Percentiles rank a stretch among this genome's conserved stretches.
These are phyloP conservation scores for Neocatenulostroma microsporum DNA, from an alignment of 2,329 filamentous ascomycete species.

Conservation along the genomic window DNA sequence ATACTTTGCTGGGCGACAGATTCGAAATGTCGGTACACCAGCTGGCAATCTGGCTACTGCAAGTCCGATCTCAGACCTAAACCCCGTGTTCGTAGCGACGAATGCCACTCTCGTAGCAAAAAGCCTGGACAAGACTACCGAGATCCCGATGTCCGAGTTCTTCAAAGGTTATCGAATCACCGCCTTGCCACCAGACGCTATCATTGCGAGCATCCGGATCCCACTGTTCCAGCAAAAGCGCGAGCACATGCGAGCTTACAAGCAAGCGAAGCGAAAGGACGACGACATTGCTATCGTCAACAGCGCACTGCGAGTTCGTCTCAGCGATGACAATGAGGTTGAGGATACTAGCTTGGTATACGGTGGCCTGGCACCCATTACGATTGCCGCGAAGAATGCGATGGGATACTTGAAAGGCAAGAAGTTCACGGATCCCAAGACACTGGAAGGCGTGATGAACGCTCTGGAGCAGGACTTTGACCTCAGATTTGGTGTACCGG, in stretches of 20 bases:
- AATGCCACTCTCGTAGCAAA: conserved; percentile 76
- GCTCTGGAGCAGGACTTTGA: conserved; percentile 86
- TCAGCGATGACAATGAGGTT: conserved; percentile 63
- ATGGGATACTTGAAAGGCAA: conserved; percentile 68
- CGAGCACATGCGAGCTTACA: conserved; percentile 84
- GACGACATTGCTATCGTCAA: conserved; percentile 99
- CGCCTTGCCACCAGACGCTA: conserved; percentile 68
- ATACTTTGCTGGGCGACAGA: conserved; percentile 91
- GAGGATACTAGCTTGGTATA: conserved; percentile 74
- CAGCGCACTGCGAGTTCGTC: conserved; percentile 65
- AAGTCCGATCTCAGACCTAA: conserved; percentile 92
- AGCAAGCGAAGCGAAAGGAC: conserved; percentile 94
- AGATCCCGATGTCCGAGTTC: conserved; percentile 87
- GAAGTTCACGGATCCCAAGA: conserved; percentile 69
- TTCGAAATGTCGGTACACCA: conserved; percentile 93
- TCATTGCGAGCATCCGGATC: conserved; percentile 82
- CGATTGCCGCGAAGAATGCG: conserved; percentile 74
- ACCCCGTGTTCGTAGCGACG: conserved; percentile 84
- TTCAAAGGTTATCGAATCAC: conserved; percentile 89
- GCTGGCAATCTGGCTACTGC: conserved; percentile 92
- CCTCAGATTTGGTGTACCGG: conserved; percentile 80
- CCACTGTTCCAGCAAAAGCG: conserved; percentile 66
- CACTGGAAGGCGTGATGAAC: conserved; percentile 82
- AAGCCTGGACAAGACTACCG: conserved; percentile 61
- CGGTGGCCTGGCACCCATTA: conserved; percentile 90